Evolutionary conservation across 2,329 filamentous ascomycete species (phyloP).

Genomic region (Rosellinia necatrix): DNA sequence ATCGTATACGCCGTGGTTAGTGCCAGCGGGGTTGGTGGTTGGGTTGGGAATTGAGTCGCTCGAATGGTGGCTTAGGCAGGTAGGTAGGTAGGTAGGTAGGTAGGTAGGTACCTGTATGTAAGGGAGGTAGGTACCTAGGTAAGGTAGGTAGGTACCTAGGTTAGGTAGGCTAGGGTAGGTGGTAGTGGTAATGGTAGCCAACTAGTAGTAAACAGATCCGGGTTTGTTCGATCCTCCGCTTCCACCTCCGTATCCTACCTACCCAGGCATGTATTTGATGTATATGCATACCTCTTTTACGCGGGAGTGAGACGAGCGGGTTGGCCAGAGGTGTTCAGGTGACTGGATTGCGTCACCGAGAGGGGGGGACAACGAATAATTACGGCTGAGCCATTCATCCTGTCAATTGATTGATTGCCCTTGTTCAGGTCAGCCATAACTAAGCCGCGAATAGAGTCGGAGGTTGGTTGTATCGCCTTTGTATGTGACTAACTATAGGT

Average conservation of each 20-base stretch:
- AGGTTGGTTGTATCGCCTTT: background rate
- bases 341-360: constrained; percentile 25
- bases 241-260: too few species aligned
- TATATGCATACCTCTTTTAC: background rate
- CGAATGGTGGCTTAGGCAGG: background rate
- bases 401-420: constrained; percentile 2
- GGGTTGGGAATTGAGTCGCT: background rate
- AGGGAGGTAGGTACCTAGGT: too few species aligned
- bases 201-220: too few species aligned
- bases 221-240: too few species aligned
- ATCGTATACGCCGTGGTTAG: constrained; percentile 5
- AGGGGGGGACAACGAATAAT: background rate
- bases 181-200: too few species aligned
- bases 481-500: background rate
- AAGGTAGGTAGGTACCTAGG: too few species aligned
- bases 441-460: constrained; percentile 11
- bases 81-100: too few species aligned
- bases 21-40: constrained; percentile 18
- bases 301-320: constrained; percentile 8
- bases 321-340: constrained; percentile 14
- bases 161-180: too few species aligned
- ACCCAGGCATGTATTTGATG: too few species aligned
- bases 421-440: constrained; percentile 9
- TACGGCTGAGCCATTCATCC: too few species aligned
- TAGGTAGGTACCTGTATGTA: too few species aligned